A percentile compares a stretch with the other conserved stretches of the same genome.
Conservation (phyloP, 202 grass and related monocot genomes). For the Elaeis oleifera region DNA sequence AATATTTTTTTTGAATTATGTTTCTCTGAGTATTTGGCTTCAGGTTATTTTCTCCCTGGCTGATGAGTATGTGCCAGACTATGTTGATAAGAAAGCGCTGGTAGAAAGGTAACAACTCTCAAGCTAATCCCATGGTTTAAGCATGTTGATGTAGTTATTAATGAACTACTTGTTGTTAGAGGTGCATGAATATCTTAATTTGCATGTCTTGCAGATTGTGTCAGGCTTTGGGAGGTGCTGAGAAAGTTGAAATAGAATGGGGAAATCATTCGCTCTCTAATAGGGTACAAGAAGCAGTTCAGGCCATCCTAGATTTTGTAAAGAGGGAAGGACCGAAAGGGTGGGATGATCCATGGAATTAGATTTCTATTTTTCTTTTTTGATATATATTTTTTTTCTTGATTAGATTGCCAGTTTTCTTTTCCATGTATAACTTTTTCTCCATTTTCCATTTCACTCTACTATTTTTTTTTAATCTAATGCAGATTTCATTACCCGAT, state of each 20-base stretch:
- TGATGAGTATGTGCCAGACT: constrained; percentile 89
- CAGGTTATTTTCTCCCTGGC: constrained; percentile 97
- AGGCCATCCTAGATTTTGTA: constrained; percentile 91
- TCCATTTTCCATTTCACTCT: too few species aligned
- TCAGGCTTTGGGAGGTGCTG: constrained; percentile 61
- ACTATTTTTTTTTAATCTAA: too few species aligned
- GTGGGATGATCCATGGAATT: constrained; percentile 98
- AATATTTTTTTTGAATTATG: background rate
- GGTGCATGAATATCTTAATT: too few species aligned
- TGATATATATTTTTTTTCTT: too few species aligned
- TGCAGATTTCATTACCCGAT: too few species aligned
- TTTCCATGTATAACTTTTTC: too few species aligned
- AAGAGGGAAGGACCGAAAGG: constrained; percentile 92
- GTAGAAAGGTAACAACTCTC: constrained; percentile 46
- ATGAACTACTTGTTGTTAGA: too few species aligned
- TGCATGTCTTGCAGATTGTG: constrained; percentile 48
- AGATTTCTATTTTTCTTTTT: constrained; percentile 13
- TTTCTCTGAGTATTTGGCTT: constrained; percentile 8
- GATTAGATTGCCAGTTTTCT: constrained; percentile 30
- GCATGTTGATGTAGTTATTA: too few species aligned
- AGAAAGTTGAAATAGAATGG: constrained; percentile 93
- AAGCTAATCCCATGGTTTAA: constrained; percentile 6
- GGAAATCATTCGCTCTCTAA: constrained; percentile 90
- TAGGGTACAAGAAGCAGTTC: constrained; percentile 83
- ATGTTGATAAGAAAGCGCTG: constrained; percentile 81